These are phyloP conservation scores for Corylus avellana DNA, from an alignment of 306 rosid species.

Conservation along the genomic window DNA sequence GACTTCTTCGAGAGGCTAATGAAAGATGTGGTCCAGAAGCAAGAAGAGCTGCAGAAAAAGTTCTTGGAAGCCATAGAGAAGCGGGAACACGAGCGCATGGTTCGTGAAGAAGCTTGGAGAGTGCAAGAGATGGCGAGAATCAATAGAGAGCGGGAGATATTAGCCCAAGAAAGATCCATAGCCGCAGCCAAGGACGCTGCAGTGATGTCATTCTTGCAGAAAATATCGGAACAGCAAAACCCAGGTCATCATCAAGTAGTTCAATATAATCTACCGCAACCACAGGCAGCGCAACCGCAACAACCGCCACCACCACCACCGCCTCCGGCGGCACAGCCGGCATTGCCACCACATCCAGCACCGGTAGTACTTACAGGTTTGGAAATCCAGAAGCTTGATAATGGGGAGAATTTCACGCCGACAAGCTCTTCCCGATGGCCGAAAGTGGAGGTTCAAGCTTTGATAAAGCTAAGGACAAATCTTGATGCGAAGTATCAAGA, in stretches of 20 bases:
- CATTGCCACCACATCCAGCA: neutral
- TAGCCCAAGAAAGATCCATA: conserved; percentile 71
- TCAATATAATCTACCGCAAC: conserved; percentile 22
- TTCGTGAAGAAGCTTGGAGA: conserved; percentile 83
- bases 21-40: conserved; percentile 77
- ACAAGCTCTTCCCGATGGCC: conserved; percentile 87
- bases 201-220: conserved; percentile 74
- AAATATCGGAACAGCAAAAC: conserved; percentile 61
- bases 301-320: conserved; percentile 8
- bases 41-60: conserved; percentile 72
- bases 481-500: conserved; percentile 76
- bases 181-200: conserved; percentile 76
- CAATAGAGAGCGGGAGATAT: conserved; percentile 63
- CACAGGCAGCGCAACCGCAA: neutral
- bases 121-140: conserved; percentile 67
- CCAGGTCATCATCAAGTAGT: conserved; percentile 17
- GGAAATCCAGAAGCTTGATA: conserved; percentile 36
- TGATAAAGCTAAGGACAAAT: conserved; percentile 61
- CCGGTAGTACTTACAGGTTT: conserved; percentile 5
- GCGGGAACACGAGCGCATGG: conserved; percentile 61
- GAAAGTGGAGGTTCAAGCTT: conserved; percentile 64
- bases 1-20: conserved; percentile 76
- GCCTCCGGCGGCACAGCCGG: neutral
- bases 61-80: conserved; percentile 82
- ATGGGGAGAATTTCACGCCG: conserved; percentile 25